Evolutionary conservation across 345 rosid species (phyloP).

Genomic region (Physaria fendleri): DNA sequence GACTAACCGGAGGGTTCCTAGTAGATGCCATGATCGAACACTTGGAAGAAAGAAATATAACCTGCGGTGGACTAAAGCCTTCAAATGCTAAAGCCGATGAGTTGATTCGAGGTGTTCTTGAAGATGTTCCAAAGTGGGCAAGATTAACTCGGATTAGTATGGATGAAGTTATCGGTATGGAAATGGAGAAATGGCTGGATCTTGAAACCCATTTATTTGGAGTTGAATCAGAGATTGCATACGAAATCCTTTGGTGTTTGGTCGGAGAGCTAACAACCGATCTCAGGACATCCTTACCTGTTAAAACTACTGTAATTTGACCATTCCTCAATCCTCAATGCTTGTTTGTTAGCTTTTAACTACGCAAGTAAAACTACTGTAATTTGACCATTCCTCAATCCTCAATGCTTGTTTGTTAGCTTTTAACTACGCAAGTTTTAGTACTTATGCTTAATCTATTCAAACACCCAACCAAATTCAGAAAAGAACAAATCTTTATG

Average conservation of each 20-base stretch:
- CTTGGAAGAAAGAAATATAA: constrained; percentile 44
- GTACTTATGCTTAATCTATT: neutral
- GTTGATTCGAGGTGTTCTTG: constrained; percentile 50
- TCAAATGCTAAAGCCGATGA: constrained; percentile 25
- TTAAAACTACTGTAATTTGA: neutral
- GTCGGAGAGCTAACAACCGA: constrained; percentile 56
- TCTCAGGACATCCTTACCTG: constrained; percentile 20
- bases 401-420: neutral
- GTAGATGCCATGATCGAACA: constrained; percentile 69
- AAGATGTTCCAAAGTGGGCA: constrained; percentile 61
- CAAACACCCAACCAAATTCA: neutral
- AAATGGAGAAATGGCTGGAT: constrained; percentile 73
- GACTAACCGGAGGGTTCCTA: constrained; percentile 43
- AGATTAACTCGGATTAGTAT: constrained; percentile 34
- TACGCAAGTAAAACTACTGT: neutral
- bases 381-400: neutral
- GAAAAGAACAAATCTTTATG: neutral
- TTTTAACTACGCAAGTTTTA: neutral
- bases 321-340: neutral
- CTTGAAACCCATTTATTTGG: constrained; percentile 55
- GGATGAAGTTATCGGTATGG: constrained; percentile 56
- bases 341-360: neutral
- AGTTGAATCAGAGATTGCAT: constrained; percentile 47
- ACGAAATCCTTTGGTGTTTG: constrained; percentile 45
- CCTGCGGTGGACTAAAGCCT: constrained; percentile 47